Conservation (phyloP, 1,139 yeast species). For the Yamadazyma sp. region DNA sequence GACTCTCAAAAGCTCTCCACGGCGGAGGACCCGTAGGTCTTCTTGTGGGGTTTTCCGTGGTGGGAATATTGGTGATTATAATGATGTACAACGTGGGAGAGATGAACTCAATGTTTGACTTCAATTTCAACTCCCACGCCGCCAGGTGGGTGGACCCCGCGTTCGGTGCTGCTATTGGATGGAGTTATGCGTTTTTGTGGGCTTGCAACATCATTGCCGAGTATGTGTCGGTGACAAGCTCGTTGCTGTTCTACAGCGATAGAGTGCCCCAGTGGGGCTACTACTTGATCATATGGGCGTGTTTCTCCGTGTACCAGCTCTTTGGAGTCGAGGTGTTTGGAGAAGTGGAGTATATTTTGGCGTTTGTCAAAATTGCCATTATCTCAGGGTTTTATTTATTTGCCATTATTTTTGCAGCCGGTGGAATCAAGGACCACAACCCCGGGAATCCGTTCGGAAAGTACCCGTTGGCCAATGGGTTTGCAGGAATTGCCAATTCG, state of each 20-base stretch:
- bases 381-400: constrained; percentile 42
- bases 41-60: constrained; percentile 47
- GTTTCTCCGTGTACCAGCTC: constrained; percentile 34
- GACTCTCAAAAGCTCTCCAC: constrained; percentile 36
- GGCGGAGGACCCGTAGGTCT: constrained; percentile 70
- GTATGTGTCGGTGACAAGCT: constrained; percentile 28
- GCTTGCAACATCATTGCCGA: constrained; percentile 21
- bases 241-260: constrained; percentile 27
- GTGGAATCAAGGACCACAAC: constrained; percentile 37
- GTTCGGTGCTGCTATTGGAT: constrained; percentile 43
- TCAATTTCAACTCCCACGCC: constrained; percentile 35
- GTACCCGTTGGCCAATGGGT: constrained; percentile 41
- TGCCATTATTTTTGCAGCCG: constrained; percentile 43
- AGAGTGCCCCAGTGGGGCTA: constrained; percentile 36
- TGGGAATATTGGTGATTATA: constrained; percentile 21
- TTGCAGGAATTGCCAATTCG: constrained; percentile 37
- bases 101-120: constrained; percentile 37
- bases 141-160: constrained; percentile 41
- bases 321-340: constrained; percentile 45
- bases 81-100: constrained; percentile 24
- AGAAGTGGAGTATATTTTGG: constrained; percentile 43
- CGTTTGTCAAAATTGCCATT: constrained; percentile 38
- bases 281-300: constrained; percentile 33
- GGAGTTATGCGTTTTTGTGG: constrained; percentile 44
- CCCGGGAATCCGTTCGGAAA: constrained; percentile 44